phyloP scores from a whole-genome alignment of 2,329 filamentous ascomycete species.

The Penicillium sp. region DNA sequence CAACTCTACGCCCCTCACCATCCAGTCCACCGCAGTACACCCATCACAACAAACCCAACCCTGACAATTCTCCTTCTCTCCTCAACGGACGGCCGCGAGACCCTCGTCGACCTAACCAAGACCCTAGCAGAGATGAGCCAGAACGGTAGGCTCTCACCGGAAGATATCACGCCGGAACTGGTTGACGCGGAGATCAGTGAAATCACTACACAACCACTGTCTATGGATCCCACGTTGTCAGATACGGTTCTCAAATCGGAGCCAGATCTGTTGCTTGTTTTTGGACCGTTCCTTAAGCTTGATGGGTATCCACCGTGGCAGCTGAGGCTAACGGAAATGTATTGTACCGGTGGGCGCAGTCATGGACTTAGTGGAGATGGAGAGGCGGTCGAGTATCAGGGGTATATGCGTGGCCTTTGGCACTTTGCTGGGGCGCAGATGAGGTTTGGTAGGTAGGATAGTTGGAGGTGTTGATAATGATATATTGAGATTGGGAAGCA shows the following conservation, averaged over 20 bases:
- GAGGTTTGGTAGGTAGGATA: constrained; percentile 64
- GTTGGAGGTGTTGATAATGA: neutral
- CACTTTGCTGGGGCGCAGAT: constrained; percentile 86
- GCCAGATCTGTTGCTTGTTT: constrained; percentile 84
- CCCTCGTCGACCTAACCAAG: constrained; percentile 90
- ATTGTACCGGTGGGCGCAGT: constrained; percentile 54
- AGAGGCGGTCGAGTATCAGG: constrained; percentile 77
- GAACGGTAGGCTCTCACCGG: constrained; percentile 72
- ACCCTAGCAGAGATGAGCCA: constrained; percentile 95
- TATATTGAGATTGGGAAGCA: neutral
- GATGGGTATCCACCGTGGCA: constrained; percentile 97
- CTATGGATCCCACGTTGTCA: constrained; percentile 8
- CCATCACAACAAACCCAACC: constrained; percentile 25
- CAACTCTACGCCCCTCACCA: constrained; percentile 71
- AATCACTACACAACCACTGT: constrained; percentile 41
- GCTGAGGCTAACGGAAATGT: constrained; percentile 90
- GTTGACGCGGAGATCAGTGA: constrained; percentile 83
- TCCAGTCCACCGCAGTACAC: constrained; percentile 42
- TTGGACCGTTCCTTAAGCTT: constrained; percentile 77
- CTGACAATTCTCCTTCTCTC: constrained; percentile 76
- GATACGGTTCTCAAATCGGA: constrained; percentile 67
- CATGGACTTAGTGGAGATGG: constrained; percentile 37
- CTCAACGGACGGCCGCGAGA: constrained; percentile 84
- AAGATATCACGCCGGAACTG: constrained; percentile 80
- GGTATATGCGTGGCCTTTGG: constrained; percentile 81